Evolutionary conservation across 1,284 basidiomycete genomes (phyloP).

Genomic region (Kwoniella shivajii): DNA sequence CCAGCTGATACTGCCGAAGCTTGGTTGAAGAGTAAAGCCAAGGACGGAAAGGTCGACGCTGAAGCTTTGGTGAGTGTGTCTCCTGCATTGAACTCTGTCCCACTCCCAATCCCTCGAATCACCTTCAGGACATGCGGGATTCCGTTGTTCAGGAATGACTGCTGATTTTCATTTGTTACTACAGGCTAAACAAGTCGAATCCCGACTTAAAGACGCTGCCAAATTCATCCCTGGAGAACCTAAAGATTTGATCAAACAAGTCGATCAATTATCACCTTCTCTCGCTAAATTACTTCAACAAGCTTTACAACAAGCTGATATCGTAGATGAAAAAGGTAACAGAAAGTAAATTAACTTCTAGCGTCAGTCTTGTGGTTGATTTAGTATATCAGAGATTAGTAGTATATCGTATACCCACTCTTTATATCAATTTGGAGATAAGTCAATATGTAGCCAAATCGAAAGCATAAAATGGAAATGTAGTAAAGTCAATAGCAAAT

Average conservation of each 20-base stretch:
- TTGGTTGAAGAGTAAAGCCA: constrained; percentile 42
- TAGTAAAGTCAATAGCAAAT: too few species aligned
- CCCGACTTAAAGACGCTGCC: constrained; percentile 33
- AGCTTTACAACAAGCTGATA: constrained; percentile 41
- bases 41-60: constrained; percentile 45
- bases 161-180: neutral
- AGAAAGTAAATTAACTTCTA: constrained; percentile 26
- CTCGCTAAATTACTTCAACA: constrained; percentile 46
- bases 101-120: neutral
- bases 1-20: constrained; percentile 47
- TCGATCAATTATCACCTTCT: constrained; percentile 44
- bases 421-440: too few species aligned
- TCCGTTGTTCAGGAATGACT: too few species aligned
- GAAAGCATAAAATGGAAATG: neutral
- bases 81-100: neutral
- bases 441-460: constrained; percentile 2
- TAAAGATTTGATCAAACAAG: constrained; percentile 44
- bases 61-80: constrained; percentile 37
- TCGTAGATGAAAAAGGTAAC: constrained; percentile 39
- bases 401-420: too few species aligned
- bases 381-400: too few species aligned
- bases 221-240: constrained; percentile 45
- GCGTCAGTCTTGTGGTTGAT: too few species aligned
- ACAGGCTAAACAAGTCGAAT: constrained; percentile 41
- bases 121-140: too few species aligned